A percentile compares a stretch with the other conserved stretches of the same genome.
phyloP scores from a whole-genome alignment of 2,329 filamentous ascomycete genomes.

The Pseudocercospora pini-densiflorae region DNA sequence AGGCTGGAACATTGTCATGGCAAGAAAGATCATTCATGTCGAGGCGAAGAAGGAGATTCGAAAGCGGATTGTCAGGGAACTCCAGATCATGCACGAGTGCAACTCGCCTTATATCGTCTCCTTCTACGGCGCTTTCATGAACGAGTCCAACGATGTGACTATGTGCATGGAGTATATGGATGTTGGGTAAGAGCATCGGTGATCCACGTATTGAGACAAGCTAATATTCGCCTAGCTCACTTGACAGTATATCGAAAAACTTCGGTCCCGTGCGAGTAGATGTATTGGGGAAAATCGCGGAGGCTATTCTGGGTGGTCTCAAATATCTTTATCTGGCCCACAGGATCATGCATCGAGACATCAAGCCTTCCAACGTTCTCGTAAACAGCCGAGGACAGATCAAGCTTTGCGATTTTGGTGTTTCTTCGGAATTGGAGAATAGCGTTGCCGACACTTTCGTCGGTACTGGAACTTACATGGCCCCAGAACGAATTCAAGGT shows the following conservation, averaged over 20 bases:
- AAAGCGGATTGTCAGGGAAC: constrained; percentile 93
- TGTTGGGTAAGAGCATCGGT: constrained; percentile 75
- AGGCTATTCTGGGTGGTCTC: constrained; percentile 89
- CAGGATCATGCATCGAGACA: constrained; percentile 98
- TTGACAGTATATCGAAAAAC: constrained; percentile 91
- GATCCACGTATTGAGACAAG: background rate
- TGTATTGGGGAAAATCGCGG: constrained; percentile 95
- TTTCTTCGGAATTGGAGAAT: constrained; percentile 97
- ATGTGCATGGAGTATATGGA: constrained; percentile 99
- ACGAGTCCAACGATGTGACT: constrained; percentile 95
- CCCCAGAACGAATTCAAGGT: constrained; percentile 95
- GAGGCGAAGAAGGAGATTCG: constrained; percentile 97
- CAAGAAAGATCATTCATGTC: constrained; percentile 98
- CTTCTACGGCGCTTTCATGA: constrained; percentile 97
- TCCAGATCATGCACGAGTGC: constrained; percentile 98
- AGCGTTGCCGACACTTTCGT: constrained; percentile 98
- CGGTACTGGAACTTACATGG: constrained; percentile 99
- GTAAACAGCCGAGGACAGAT: constrained; percentile 94
- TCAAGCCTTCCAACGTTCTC: constrained; percentile 97
- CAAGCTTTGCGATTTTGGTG: constrained; percentile 98
- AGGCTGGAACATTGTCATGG: constrained; percentile 95
- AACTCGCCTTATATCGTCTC: constrained; percentile 97
- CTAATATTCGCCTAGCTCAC: constrained; percentile 62
- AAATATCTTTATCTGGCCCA: constrained; percentile 95
- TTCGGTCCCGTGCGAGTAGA: constrained; percentile 96